phyloP scores from a whole-genome alignment of 2,329 filamentous ascomycete genomes.

The Trichoderma sp. region DNA sequence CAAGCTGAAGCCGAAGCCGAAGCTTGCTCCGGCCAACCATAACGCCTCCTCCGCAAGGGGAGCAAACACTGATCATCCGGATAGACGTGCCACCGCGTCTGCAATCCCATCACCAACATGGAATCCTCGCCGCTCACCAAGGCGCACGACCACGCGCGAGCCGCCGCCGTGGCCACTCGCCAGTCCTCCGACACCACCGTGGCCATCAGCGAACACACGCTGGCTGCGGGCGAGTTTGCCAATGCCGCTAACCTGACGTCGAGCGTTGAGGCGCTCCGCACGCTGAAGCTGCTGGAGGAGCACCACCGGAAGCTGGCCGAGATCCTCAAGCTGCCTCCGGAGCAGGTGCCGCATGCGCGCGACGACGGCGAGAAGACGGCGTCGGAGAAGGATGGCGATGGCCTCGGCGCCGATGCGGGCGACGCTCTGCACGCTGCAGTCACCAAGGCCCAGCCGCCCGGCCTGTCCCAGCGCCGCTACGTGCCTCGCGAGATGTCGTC shows the following conservation, averaged over 20 bases:
- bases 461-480: conserved; percentile 44
- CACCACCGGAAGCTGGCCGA: conserved; percentile 83
- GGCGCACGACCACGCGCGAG: conserved; percentile 86
- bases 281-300: conserved; percentile 77
- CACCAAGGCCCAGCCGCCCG: conserved; percentile 30
- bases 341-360: conserved; percentile 36
- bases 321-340: conserved; percentile 68
- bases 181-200: conserved; percentile 73
- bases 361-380: conserved; percentile 29
- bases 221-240: conserved; percentile 85
- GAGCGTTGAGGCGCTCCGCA: conserved; percentile 71
- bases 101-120: conserved; percentile 26
- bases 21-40: not conserved
- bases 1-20: not conserved
- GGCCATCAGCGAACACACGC: conserved; percentile 82
- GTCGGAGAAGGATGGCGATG: conserved; percentile 23
- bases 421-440: conserved; percentile 27
- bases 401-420: conserved; percentile 20
- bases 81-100: not conserved
- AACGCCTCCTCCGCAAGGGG: not conserved
- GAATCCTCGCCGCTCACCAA: conserved; percentile 44
- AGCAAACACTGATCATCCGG: not conserved
- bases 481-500: conserved; percentile 68
- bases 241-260: conserved; percentile 71
- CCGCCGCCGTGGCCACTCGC: conserved; percentile 74